A percentile compares a stretch with the other conserved stretches of the same genome.
Evolutionary conservation across 257 asterid genomes (phyloP).

Genomic region (Gentiana straminea): DNA sequence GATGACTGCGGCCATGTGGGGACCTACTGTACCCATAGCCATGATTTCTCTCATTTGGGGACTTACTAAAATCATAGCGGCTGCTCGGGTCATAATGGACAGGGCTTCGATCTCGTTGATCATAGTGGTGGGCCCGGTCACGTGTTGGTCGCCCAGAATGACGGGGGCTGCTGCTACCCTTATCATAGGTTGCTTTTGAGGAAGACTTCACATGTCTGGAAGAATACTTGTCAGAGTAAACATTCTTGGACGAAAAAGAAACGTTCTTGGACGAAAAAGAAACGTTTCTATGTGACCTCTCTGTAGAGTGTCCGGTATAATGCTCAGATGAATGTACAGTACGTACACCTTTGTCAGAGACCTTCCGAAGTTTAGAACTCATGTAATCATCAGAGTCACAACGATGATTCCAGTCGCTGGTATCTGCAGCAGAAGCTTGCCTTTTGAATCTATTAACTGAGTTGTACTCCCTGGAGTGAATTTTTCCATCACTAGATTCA

Average conservation of each 20-base stretch:
- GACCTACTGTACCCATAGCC: constrained; percentile 29
- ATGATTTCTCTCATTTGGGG: constrained; percentile 41
- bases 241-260: constrained; percentile 40
- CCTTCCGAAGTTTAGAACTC: constrained; percentile 62
- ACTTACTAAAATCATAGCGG: constrained; percentile 23
- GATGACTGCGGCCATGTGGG: constrained; percentile 36
- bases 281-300: constrained; percentile 18
- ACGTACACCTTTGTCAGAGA: constrained; percentile 57
- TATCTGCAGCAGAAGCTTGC: constrained; percentile 53
- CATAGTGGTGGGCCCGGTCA: constrained; percentile 50
- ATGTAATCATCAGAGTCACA: constrained; percentile 54
- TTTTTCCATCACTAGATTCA: constrained; percentile 59
- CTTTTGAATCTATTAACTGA: constrained; percentile 58
- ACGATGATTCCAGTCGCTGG: constrained; percentile 47
- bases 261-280: constrained; percentile 22
- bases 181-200: constrained; percentile 48
- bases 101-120: constrained; percentile 55
- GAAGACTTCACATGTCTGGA: constrained; percentile 56
- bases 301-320: constrained; percentile 40
- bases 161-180: constrained; percentile 59
- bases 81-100: constrained; percentile 25
- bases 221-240: constrained; percentile 61
- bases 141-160: constrained; percentile 70
- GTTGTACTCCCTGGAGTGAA: constrained; percentile 48
- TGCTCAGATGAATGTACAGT: constrained; percentile 47